These are phyloP conservation scores for Apiotrichum akiyoshidainum DNA, from an alignment of 1,284 basidiomycete genomes.

Conservation along the genomic window DNA sequence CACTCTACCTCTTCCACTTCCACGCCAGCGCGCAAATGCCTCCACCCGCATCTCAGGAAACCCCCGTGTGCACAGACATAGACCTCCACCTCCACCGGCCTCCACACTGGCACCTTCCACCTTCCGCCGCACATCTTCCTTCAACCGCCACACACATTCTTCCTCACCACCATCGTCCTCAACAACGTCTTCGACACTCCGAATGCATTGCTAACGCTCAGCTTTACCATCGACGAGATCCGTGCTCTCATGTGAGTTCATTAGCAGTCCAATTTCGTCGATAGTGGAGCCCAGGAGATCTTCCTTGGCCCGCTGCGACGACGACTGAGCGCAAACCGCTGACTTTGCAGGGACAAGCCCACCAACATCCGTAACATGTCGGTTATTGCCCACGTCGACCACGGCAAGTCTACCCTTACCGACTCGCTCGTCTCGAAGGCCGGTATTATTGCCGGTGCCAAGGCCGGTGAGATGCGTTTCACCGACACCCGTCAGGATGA, in stretches of 20 bases:
- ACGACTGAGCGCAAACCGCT: neutral
- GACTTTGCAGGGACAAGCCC: slow-evolving; percentile 31
- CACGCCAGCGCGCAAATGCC: too few relatives aligned
- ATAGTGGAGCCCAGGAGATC: neutral
- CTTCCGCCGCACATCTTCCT: too few relatives aligned
- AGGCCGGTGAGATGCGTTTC: slow-evolving; percentile 96
- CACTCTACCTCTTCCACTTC: too few relatives aligned
- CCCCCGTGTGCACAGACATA: too few relatives aligned
- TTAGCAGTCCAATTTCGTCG: neutral
- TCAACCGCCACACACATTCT: neutral
- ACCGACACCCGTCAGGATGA: slow-evolving; percentile 98
- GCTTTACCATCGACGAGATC: slow-evolving; percentile 65
- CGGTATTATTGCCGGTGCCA: slow-evolving; percentile 94
- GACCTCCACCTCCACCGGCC: too few relatives aligned
- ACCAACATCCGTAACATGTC: slow-evolving; percentile 80
- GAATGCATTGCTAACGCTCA: slow-evolving; percentile 20
- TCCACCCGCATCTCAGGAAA: too few relatives aligned
- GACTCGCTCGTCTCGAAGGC: slow-evolving; percentile 99
- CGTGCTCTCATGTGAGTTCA: slow-evolving; percentile 70
- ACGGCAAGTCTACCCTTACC: slow-evolving; percentile 99
- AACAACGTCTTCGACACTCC: too few relatives aligned
- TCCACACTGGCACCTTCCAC: too few relatives aligned
- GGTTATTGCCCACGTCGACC: slow-evolving; percentile 98
- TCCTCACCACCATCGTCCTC: neutral
- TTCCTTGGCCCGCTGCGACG: neutral